Evolutionary conservation across 164 flowering plant species (phyloP), one percentile per base, ranked within the genome.

Genomic region (Dillenia turbinata): DNA sequence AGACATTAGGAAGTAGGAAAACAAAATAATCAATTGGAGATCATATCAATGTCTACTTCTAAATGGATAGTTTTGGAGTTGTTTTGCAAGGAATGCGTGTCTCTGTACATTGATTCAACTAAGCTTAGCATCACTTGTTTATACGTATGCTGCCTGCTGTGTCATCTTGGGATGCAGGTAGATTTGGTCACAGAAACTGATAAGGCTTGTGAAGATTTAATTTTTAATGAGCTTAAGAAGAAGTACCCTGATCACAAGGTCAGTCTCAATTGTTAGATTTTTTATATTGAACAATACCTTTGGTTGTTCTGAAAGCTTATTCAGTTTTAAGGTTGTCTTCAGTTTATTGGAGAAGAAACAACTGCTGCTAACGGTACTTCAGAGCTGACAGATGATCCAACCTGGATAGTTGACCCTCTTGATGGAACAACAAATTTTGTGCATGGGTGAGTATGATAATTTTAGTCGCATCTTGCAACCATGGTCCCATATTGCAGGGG

Each of bases 101-200:
- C 12, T 46, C 0, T 59, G 51, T 44, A 24, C 9, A 44, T 10
- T 16, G 6, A n/a, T 52, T n/a, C 1, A 11, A 52, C 15, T n/a
- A 10, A 47, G n/a, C 47, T 26, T 1, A 14, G 26, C 48, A 54
- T 47, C 10, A 12, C 12, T 5, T 59, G 19, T 19, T 48, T 45
- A 15, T 10, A 15, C 12, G 40, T 49, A 10, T 10, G 43, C 15
- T 63, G 8, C 16, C 9, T 5, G 40, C 13, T 6, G 7, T 51
- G 49, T 68, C 54, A 44, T 12, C 48, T 47, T 60, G 53, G 13
- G 50, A 52, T 61, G 75, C 64, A 95, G 99, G 97, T 95, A 61
- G 99, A 95, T 83, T 82, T 95, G 83, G 99, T 92, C 6, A 92
- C 97, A 1, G 99, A 95, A 65, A 95, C 99, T 17, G 99, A 95